These are phyloP conservation scores for Leccinum ochraceum DNA, from an alignment of 768 basidiomycete species.

Conservation along the genomic window DNA sequence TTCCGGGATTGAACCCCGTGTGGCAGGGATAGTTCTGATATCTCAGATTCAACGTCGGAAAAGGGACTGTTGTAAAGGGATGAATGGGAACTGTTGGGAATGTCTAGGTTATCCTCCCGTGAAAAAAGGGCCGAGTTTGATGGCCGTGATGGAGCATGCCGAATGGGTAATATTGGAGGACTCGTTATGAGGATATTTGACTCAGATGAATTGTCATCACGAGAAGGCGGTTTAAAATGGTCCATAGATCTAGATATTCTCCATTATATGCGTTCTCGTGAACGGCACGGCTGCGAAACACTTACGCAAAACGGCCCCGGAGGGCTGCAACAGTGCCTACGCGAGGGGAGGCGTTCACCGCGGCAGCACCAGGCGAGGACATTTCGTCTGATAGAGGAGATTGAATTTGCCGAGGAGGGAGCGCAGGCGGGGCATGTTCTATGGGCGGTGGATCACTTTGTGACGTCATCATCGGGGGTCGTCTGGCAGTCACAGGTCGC, in stretches of 20 bases:
- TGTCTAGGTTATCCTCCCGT: slow-evolving; percentile 24
- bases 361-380: background rate
- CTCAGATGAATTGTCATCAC: slow-evolving; percentile 23
- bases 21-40: slow-evolving; percentile 24
- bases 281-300: background rate
- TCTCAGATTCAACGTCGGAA: slow-evolving; percentile 32
- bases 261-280: background rate
- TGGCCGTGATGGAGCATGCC: slow-evolving; percentile 22
- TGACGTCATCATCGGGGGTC: slow-evolving; percentile 21
- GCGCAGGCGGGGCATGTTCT: slow-evolving; percentile 14
- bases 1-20: slow-evolving; percentile 11
- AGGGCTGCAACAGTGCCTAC: slow-evolving; percentile 39
- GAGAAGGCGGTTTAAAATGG: slow-evolving; percentile 17
- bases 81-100: slow-evolving; percentile 19
- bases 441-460: slow-evolving; percentile 19
- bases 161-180: slow-evolving; percentile 20
- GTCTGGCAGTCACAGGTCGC: slow-evolving; percentile 20
- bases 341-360: slow-evolving; percentile 10
- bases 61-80: slow-evolving; percentile 29
- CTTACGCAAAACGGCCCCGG: slow-evolving; percentile 35
- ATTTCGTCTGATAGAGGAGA: slow-evolving; percentile 9
- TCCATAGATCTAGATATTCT: slow-evolving; percentile 20
- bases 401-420: slow-evolving; percentile 22
- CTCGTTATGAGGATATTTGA: slow-evolving; percentile 27
- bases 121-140: slow-evolving; percentile 20